Conservation (phyloP, 1,284 basidiomycete species). For the Cryptococcus jaspeensis region DNA sequence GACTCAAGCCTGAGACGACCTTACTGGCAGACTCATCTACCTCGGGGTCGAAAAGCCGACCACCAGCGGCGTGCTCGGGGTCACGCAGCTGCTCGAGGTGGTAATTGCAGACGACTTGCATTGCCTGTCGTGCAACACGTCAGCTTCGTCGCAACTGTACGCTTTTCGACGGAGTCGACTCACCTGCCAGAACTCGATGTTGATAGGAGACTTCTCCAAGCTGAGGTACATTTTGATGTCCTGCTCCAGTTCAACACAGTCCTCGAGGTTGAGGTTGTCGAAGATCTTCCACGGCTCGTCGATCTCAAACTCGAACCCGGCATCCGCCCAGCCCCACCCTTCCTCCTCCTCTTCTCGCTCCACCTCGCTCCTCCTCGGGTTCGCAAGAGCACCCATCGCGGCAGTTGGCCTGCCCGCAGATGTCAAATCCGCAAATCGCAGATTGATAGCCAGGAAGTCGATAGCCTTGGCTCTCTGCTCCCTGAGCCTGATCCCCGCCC, state of each 20-base stretch:
- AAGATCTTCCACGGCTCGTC: constrained; percentile 98
- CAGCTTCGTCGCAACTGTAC: neutral
- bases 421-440: constrained; percentile 70
- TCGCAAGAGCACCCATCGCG: constrained; percentile 38
- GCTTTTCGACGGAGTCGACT: constrained; percentile 36
- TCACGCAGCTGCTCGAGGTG: constrained; percentile 73
- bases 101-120: constrained; percentile 96
- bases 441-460: constrained; percentile 89
- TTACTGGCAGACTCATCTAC: constrained; percentile 40
- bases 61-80: constrained; percentile 47
- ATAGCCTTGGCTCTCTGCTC: constrained; percentile 95
- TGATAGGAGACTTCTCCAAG: constrained; percentile 78
- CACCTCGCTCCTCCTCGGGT: constrained; percentile 31
- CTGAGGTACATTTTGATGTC: constrained; percentile 91
- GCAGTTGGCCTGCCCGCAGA: constrained; percentile 51
- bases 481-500: constrained; percentile 89
- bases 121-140: constrained; percentile 61
- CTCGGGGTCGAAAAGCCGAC: constrained; percentile 36
- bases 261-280: constrained; percentile 79
- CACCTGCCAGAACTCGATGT: constrained; percentile 97
- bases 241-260: constrained; percentile 88
- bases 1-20: constrained; percentile 55
- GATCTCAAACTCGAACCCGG: constrained; percentile 92
- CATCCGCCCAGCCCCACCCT: constrained; percentile 66
- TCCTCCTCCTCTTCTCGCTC: constrained; percentile 64